Conservation (phyloP, 202 grass and related monocot species). For the Zizania palustris region DNA sequence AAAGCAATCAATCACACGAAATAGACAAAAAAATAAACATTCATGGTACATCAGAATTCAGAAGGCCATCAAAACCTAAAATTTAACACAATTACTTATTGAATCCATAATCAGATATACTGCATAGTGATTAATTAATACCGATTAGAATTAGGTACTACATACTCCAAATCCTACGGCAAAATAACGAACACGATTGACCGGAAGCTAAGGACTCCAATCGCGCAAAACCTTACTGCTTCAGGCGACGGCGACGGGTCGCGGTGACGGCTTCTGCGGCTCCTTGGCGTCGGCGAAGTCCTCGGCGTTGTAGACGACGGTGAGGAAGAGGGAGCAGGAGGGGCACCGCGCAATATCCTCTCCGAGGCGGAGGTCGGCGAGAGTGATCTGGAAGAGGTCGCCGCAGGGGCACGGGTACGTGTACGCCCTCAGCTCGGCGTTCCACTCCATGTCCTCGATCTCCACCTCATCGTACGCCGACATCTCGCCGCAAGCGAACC, state of each 20-base stretch:
- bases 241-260: conserved; percentile 71
- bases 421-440: conserved; percentile 69
- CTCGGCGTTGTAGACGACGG: conserved; percentile 91
- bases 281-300: conserved; percentile 73
- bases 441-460: conserved; percentile 99
- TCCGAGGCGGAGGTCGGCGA: conserved; percentile 81
- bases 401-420: conserved; percentile 98
- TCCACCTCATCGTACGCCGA: conserved; percentile 99
- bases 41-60: not conserved
- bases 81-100: not conserved
- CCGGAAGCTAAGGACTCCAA: not conserved
- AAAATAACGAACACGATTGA: not conserved
- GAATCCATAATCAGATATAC: not conserved
- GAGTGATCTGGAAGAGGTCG: conserved; percentile 92
- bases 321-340: conserved; percentile 93
- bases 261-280: conserved; percentile 46
- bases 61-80: not conserved
- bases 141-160: not conserved
- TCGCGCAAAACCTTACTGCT: conserved; percentile 20
- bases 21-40: too few relatives aligned
- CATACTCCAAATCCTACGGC: not conserved
- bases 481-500: conserved; percentile 24
- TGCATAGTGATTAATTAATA: not conserved
- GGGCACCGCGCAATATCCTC: conserved; percentile 96
- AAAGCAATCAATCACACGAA: not conserved